Conservation (phyloP, 306 rosid species). For the Purshia tridentata region DNA sequence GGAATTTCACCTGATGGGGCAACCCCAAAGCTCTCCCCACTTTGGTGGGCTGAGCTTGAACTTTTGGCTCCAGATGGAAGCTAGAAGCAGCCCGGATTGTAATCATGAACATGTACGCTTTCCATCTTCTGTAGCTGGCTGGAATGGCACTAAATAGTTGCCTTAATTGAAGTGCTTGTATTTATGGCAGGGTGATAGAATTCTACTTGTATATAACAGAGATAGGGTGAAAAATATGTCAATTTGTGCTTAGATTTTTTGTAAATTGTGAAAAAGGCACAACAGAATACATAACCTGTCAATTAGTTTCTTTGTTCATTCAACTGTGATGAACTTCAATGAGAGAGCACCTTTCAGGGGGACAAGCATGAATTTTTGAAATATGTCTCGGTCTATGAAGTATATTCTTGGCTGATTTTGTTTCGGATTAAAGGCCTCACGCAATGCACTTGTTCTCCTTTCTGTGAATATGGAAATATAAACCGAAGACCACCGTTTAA, state of each 20-base stretch:
- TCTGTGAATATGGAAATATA: no score
- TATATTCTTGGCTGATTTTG: background rate
- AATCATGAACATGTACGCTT: slow-evolving; percentile 27
- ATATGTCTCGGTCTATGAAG: background rate
- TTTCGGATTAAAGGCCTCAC: no score
- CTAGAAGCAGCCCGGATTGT: slow-evolving; percentile 38
- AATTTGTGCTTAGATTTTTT: background rate
- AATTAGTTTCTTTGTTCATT: slow-evolving; percentile 25
- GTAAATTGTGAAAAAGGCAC: background rate
- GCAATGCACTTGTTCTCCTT: no score
- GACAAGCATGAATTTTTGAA: background rate
- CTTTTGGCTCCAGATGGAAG: slow-evolving; percentile 56
- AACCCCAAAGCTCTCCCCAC: slow-evolving; percentile 78
- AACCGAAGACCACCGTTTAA: no score
- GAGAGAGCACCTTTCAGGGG: background rate
- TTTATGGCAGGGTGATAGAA: slow-evolving; percentile 28
- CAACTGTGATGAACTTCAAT: background rate
- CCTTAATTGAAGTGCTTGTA: slow-evolving; percentile 34
- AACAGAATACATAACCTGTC: background rate
- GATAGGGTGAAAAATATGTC: slow-evolving; percentile 20
- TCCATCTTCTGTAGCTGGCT: slow-evolving; percentile 17
- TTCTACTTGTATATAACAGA: slow-evolving; percentile 56
- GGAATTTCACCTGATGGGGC: slow-evolving; percentile 77
- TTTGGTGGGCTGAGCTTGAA: slow-evolving; percentile 99
- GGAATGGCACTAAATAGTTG: background rate